Evolutionary conservation across 2,329 filamentous ascomycete species (phyloP).

Genomic region (Monilinia polystroma): DNA sequence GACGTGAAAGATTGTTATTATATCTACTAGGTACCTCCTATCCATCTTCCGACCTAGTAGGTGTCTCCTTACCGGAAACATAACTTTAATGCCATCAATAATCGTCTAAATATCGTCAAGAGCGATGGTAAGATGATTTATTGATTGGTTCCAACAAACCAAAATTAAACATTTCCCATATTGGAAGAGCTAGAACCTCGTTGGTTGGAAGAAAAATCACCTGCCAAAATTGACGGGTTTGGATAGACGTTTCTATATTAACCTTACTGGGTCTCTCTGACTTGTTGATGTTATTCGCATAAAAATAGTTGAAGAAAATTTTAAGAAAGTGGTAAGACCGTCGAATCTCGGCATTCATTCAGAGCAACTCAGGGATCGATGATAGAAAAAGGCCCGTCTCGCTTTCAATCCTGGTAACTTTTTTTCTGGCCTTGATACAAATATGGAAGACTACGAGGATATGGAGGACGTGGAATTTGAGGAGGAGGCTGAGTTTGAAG

Average conservation of each 20-base stretch:
- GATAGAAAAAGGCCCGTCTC: background rate
- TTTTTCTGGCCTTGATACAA: background rate
- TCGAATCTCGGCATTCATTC: conserved; percentile 3
- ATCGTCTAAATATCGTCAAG: conserved; percentile 3
- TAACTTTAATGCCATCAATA: background rate
- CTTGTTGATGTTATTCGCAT: conserved; percentile 8
- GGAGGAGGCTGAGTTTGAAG: conserved; percentile 5
- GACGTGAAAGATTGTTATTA: conserved; percentile 5
- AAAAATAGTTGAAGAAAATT: background rate
- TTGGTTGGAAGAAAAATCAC: background rate
- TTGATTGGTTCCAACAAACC: conserved; percentile 12
- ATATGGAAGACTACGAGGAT: conserved; percentile 18
- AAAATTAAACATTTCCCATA: background rate
- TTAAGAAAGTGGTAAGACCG: background rate
- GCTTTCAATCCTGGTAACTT: conserved; percentile 6
- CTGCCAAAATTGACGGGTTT: background rate
- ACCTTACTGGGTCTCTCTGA: background rate
- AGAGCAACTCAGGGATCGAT: background rate
- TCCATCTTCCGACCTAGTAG: too few relatives aligned
- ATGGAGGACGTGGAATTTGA: conserved; percentile 8
- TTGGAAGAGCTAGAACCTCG: background rate
- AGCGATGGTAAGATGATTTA: background rate
- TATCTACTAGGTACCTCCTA: background rate
- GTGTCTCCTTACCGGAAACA: too few relatives aligned
- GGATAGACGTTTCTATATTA: background rate